Evolutionary conservation across 2,329 filamentous ascomycete species (phyloP).

Genomic region (Aspergillus hiratsukae): DNA sequence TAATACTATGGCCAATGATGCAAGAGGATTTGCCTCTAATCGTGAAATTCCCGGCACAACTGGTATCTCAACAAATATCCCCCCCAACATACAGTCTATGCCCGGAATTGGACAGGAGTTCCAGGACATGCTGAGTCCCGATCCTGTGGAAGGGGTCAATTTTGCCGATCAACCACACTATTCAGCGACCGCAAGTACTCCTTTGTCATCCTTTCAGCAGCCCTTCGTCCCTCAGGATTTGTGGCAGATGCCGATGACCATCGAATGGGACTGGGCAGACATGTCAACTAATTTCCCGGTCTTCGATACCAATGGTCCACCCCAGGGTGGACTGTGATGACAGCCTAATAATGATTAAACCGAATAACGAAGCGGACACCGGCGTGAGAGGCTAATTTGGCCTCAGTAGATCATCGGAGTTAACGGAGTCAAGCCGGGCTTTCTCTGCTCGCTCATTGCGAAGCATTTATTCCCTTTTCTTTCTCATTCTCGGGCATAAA

Average conservation of each 20-base stretch:
- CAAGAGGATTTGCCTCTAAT: slow-evolving; percentile 22
- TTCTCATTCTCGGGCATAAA: slow-evolving; percentile 1
- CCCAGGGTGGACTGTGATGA: slow-evolving; percentile 21
- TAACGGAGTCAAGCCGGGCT: slow-evolving; percentile 4
- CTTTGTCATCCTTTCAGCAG: slow-evolving; percentile 61
- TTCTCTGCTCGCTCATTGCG: not conserved
- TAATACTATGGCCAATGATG: slow-evolving; percentile 11
- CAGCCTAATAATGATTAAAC: slow-evolving; percentile 13
- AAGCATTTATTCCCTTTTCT: not conserved
- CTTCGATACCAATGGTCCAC: slow-evolving; percentile 26
- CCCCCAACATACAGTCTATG: slow-evolving; percentile 24
- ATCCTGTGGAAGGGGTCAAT: slow-evolving; percentile 28
- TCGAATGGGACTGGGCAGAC: slow-evolving; percentile 80
- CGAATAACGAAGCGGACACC: slow-evolving; percentile 4
- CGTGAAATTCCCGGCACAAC: slow-evolving; percentile 19
- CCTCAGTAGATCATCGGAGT: slow-evolving; percentile 1
- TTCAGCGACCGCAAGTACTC: slow-evolving; percentile 24
- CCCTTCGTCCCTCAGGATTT: slow-evolving; percentile 89
- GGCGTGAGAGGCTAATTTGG: not conserved
- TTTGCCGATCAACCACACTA: slow-evolving; percentile 30
- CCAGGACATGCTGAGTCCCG: slow-evolving; percentile 35
- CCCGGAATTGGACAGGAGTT: slow-evolving; percentile 32
- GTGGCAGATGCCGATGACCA: slow-evolving; percentile 92
- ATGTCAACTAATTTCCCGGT: slow-evolving; percentile 37
- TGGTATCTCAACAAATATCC: slow-evolving; percentile 20